Conservation (phyloP, 1,284 basidiomycete genomes). For the Pseudomicrostroma phylloplanum region DNA sequence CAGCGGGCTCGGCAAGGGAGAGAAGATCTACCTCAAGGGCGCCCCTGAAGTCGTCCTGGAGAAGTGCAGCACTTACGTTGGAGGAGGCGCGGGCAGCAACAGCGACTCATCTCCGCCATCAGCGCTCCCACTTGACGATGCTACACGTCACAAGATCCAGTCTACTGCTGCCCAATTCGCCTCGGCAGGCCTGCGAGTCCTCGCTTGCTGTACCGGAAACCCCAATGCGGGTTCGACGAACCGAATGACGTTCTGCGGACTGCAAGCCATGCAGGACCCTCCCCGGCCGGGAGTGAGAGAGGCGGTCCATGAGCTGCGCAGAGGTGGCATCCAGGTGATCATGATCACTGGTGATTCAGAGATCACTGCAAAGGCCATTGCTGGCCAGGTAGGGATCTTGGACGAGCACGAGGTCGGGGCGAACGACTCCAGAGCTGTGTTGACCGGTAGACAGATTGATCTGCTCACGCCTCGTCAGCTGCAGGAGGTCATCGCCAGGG, state of each 20-base stretch:
- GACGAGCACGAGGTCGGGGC: neutral
- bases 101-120: constrained; percentile 55
- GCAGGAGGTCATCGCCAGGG: constrained; percentile 68
- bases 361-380: constrained; percentile 82
- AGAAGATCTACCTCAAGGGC: constrained; percentile 85
- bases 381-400: constrained; percentile 73
- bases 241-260: constrained; percentile 79
- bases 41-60: constrained; percentile 81
- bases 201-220: constrained; percentile 78
- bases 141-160: constrained; percentile 63
- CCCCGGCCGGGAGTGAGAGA: constrained; percentile 87
- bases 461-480: constrained; percentile 65
- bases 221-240: constrained; percentile 46
- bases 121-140: constrained; percentile 63
- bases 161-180: constrained; percentile 67
- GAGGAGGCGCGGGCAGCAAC: constrained; percentile 58
- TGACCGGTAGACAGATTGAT: constrained; percentile 85
- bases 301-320: constrained; percentile 70
- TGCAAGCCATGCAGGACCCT: constrained; percentile 92
- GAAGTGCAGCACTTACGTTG: constrained; percentile 78
- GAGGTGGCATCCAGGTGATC: constrained; percentile 83
- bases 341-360: constrained; percentile 98
- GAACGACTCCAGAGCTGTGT: constrained; percentile 43
- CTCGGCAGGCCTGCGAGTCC: constrained; percentile 70
- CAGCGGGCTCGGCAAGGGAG: constrained; percentile 22